phyloP scores from a whole-genome alignment of 2,329 filamentous ascomycete genomes.

The Chaetomium sp. region DNA sequence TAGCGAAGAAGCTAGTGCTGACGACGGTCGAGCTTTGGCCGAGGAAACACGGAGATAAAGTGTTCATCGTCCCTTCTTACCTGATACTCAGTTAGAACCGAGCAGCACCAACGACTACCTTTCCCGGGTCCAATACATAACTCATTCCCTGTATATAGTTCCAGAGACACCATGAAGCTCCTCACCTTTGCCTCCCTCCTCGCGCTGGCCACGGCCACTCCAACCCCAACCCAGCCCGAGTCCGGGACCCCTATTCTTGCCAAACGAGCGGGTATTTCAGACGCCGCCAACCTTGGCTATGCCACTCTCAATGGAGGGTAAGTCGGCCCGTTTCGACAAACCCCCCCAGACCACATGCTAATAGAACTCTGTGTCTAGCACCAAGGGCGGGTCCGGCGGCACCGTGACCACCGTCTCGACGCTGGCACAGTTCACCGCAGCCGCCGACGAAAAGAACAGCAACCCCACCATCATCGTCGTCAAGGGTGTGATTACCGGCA shows the following conservation, averaged over 20 bases:
- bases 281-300: constrained; percentile 19
- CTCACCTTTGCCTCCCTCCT: constrained; percentile 4
- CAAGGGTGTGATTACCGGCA: constrained; percentile 37
- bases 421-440: constrained; percentile 43
- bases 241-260: constrained; percentile 1
- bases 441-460: constrained; percentile 37
- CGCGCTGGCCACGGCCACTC: constrained; percentile 11
- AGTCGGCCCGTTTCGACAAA: not conserved
- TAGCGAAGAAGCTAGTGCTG: not conserved
- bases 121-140: not conserved
- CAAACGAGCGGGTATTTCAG: constrained; percentile 16
- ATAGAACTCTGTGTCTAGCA: constrained; percentile 23
- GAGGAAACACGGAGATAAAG: too few relatives aligned
- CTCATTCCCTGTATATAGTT: not conserved
- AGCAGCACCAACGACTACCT: not conserved
- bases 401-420: constrained; percentile 48
- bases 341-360: not conserved
- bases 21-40: not conserved
- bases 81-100: too few relatives aligned
- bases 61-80: too few relatives aligned
- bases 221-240: constrained; percentile 15
- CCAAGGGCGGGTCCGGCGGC: constrained; percentile 49
- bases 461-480: constrained; percentile 41
- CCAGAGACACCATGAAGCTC: constrained; percentile 14
- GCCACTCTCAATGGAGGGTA: constrained; percentile 22